Conservation (phyloP, 371 early-diverging fungal species). For the Smittium mucronatum region DNA sequence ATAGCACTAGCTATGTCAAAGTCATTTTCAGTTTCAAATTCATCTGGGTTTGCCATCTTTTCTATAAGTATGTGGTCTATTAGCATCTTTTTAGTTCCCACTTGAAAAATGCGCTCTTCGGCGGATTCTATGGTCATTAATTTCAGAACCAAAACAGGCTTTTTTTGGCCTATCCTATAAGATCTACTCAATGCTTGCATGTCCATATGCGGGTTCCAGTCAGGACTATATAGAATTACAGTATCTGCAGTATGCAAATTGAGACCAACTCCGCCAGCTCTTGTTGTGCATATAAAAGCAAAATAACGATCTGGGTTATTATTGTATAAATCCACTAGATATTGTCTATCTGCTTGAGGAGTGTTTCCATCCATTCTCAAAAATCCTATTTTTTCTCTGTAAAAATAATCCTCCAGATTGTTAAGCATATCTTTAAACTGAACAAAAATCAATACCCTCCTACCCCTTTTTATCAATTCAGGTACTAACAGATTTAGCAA, state of each 20-base stretch:
- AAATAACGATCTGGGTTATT: slow-evolving; percentile 53
- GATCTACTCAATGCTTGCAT: slow-evolving; percentile 84
- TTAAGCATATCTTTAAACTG: slow-evolving; percentile 53
- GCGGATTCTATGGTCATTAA: slow-evolving; percentile 67
- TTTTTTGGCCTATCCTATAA: slow-evolving; percentile 91
- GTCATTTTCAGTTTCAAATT: slow-evolving; percentile 14
- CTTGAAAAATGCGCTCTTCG: slow-evolving; percentile 65
- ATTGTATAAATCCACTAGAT: slow-evolving; percentile 69
- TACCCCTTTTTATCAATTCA: slow-evolving; percentile 41
- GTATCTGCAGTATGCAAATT: slow-evolving; percentile 91
- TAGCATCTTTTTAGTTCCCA: slow-evolving; percentile 71
- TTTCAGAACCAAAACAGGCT: slow-evolving; percentile 68
- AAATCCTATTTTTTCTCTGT: slow-evolving; percentile 38
- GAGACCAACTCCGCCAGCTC: slow-evolving; percentile 91
- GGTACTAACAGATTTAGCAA: slow-evolving; percentile 51
- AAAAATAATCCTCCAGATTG: slow-evolving; percentile 57
- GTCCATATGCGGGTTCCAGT: slow-evolving; percentile 90
- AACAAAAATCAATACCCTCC: slow-evolving; percentile 59
- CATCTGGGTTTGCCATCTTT: slow-evolving; percentile 49
- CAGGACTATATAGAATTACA: slow-evolving; percentile 85
- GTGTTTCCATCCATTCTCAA: slow-evolving; percentile 73
- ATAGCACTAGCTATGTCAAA: slow-evolving; percentile 51
- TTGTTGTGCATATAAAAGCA: slow-evolving; percentile 70
- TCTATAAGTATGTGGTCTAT: slow-evolving; percentile 78
- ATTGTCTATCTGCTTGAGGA: slow-evolving; percentile 48